Evolutionary conservation across 768 basidiomycete genomes (phyloP).

Genomic region (Phylloporus sp.): DNA sequence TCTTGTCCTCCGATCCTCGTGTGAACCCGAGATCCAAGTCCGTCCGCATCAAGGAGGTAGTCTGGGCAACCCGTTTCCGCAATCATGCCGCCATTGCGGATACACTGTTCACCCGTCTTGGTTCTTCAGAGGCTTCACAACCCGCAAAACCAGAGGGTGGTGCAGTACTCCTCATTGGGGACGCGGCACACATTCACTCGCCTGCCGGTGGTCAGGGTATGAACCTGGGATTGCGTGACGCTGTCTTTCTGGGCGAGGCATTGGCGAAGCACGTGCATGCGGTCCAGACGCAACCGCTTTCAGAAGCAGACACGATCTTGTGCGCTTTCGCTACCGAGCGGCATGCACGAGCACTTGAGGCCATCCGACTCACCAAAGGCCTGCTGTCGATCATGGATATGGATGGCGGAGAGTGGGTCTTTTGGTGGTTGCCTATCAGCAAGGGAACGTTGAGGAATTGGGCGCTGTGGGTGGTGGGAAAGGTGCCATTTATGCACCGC

Average conservation of each 20-base stretch:
- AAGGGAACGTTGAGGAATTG: slow-evolving; percentile 26
- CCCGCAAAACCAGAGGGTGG: slow-evolving; percentile 12
- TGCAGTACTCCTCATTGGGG: slow-evolving; percentile 35
- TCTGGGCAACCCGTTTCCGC: slow-evolving; percentile 49
- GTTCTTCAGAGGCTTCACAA: neutral
- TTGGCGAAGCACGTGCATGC: slow-evolving; percentile 36
- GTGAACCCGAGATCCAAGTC: slow-evolving; percentile 30
- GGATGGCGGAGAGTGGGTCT: slow-evolving; percentile 7
- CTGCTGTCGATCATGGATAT: slow-evolving; percentile 25
- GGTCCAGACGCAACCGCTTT: slow-evolving; percentile 3
- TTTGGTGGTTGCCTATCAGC: slow-evolving; percentile 30
- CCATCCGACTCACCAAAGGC: slow-evolving; percentile 40
- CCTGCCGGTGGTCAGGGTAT: slow-evolving; percentile 57
- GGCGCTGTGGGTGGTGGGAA: slow-evolving; percentile 20
- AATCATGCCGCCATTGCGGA: slow-evolving; percentile 46
- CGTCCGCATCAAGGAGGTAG: slow-evolving; percentile 34
- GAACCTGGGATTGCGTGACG: slow-evolving; percentile 56
- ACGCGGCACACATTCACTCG: slow-evolving; percentile 53
- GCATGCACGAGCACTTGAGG: slow-evolving; percentile 37
- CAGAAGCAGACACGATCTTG: slow-evolving; percentile 33
- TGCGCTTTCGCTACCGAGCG: slow-evolving; percentile 35
- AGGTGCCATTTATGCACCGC: slow-evolving; percentile 16
- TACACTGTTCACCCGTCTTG: slow-evolving; percentile 33
- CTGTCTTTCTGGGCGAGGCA: slow-evolving; percentile 41
- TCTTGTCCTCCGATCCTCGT: slow-evolving; percentile 35